Evolutionary conservation across 192 early-diverging fungal genomes (phyloP).

Genomic region (Podochytrium sp.): DNA sequence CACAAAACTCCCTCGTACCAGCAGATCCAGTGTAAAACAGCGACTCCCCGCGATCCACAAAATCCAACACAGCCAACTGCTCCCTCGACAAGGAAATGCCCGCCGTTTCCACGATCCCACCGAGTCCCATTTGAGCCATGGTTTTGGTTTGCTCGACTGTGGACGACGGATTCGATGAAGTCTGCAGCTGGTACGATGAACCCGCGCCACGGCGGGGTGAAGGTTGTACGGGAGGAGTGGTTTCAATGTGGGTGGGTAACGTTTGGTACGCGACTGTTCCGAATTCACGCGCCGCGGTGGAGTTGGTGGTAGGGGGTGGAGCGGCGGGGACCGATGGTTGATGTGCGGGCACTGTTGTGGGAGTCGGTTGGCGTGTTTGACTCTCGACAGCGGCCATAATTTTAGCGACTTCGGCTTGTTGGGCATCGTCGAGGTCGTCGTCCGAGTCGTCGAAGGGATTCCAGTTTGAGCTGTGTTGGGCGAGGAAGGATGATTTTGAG

Average conservation of each 20-base stretch:
- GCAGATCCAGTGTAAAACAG: constrained; percentile 67
- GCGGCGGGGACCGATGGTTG: not conserved
- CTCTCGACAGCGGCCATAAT: not conserved
- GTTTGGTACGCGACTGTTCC: no score
- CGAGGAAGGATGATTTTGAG: not conserved
- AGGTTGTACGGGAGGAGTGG: no score
- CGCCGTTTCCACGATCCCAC: not conserved
- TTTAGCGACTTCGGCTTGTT: not conserved
- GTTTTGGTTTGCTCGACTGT: not conserved
- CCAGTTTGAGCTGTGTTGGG: not conserved
- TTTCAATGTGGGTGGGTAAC: no score
- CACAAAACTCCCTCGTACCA: no score
- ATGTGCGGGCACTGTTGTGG: not conserved
- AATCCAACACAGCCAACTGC: constrained; percentile 35
- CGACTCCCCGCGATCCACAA: constrained; percentile 42
- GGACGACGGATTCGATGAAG: not conserved
- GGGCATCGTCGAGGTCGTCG: not conserved
- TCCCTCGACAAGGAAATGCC: constrained; percentile 8
- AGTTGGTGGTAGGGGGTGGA: not conserved
- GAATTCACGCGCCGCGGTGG: not conserved
- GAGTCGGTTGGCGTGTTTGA: not conserved
- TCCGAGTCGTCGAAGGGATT: not conserved
- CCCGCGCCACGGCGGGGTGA: no score
- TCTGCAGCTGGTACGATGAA: no score
- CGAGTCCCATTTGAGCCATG: not conserved